A percentile compares a stretch with the other conserved stretches of the same genome.
phyloP scores from a whole-genome alignment of 140 eudicot genomes.

The Flaveria floridana region DNA sequence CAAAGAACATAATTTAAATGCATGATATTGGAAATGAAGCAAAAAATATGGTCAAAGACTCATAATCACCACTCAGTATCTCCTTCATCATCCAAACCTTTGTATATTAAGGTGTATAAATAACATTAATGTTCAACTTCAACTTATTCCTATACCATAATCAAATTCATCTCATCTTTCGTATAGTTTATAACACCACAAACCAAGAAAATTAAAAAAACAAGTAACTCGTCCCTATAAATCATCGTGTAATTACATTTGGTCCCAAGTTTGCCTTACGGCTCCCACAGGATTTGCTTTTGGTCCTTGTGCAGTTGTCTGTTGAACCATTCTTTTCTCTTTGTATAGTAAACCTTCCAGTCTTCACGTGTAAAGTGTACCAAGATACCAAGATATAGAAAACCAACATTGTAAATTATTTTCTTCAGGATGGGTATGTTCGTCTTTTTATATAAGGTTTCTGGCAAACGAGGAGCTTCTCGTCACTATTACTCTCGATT shows the following conservation, averaged over 20 bases:
- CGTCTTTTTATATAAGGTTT: conserved; percentile 75
- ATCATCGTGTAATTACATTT: conserved; percentile 61
- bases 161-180: conserved; percentile 39
- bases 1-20: not conserved
- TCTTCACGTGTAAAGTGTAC: not conserved
- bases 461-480: conserved; percentile 89
- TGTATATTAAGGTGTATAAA: conserved; percentile 13
- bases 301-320: conserved; percentile 27
- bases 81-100: conserved; percentile 24
- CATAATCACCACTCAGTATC: conserved; percentile 4
- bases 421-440: conserved; percentile 38
- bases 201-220: conserved; percentile 34
- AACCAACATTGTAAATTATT: conserved; percentile 3
- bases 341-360: conserved; percentile 21
- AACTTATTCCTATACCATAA: conserved; percentile 50
- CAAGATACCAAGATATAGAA: not conserved
- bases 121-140: conserved; percentile 27
- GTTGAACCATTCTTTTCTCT: conserved; percentile 27
- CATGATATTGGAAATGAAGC: not conserved
- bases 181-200: conserved; percentile 38
- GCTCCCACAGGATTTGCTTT: conserved; percentile 28
- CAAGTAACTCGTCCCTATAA: conserved; percentile 27
- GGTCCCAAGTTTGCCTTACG: conserved; percentile 52
- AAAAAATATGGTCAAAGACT: not conserved
- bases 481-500: conserved; percentile 82